phyloP scores from a whole-genome alignment of 2,329 filamentous ascomycete species.

The Stenocarpella maydis region DNA sequence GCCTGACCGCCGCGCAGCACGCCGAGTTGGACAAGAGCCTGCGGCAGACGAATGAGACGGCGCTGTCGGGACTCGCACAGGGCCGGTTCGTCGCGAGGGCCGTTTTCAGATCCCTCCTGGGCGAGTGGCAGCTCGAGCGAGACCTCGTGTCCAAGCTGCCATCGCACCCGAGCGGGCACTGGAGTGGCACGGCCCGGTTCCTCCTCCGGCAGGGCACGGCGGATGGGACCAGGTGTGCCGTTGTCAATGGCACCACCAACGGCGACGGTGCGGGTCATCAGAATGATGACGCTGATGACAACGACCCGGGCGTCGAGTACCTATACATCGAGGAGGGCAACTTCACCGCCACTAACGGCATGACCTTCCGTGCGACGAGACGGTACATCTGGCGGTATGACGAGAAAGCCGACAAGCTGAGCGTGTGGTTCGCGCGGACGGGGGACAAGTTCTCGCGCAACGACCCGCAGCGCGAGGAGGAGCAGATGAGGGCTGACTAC shows the following conservation, averaged over 20 bases:
- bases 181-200: slow-evolving; percentile 72
- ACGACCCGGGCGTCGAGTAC: slow-evolving; percentile 63
- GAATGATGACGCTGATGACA: slow-evolving; percentile 19
- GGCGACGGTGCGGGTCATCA: neutral
- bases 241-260: slow-evolving; percentile 35
- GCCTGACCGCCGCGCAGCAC: slow-evolving; percentile 51
- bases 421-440: slow-evolving; percentile 76
- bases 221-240: slow-evolving; percentile 53
- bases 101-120: slow-evolving; percentile 75
- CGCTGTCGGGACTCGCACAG: slow-evolving; percentile 51
- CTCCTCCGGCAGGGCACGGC: slow-evolving; percentile 66
- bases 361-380: slow-evolving; percentile 66
- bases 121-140: slow-evolving; percentile 71
- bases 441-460: slow-evolving; percentile 70
- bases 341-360: slow-evolving; percentile 64
- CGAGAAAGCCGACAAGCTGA: slow-evolving; percentile 66
- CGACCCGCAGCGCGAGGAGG: slow-evolving; percentile 78
- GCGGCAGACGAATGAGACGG: slow-evolving; percentile 53
- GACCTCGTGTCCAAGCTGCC: slow-evolving; percentile 62
- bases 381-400: slow-evolving; percentile 79
- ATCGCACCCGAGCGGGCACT: slow-evolving; percentile 69
- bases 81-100: slow-evolving; percentile 68
- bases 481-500: slow-evolving; percentile 70
- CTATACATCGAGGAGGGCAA: slow-evolving; percentile 74
- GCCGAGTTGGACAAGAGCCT: slow-evolving; percentile 54